Evolutionary conservation across 2,329 filamentous ascomycete genomes (phyloP).

Genomic region (Pseudocercospora crystallina): DNA sequence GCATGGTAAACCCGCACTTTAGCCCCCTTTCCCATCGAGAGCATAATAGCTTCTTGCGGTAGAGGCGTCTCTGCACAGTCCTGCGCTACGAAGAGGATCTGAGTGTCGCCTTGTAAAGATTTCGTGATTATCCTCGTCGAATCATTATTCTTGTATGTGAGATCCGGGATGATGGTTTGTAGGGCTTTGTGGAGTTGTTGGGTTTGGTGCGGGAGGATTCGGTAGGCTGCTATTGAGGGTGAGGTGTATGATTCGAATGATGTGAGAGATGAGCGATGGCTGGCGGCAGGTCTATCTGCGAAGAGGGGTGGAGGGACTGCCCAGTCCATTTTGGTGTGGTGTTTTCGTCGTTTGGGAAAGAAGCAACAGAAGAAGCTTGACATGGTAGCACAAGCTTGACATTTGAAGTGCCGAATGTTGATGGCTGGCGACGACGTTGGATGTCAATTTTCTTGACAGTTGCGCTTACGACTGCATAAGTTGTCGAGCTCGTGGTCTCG

Average conservation of each 20-base stretch:
- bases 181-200: conserved; percentile 11
- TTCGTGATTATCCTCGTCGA: conserved; percentile 7
- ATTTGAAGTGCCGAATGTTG: too few relatives aligned
- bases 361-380: too few relatives aligned
- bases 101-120: conserved; percentile 10
- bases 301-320: too few relatives aligned
- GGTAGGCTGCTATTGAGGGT: conserved; percentile 8
- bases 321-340: too few relatives aligned
- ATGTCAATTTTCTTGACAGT: too few relatives aligned
- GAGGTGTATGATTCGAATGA: background rate
- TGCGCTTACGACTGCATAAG: too few relatives aligned
- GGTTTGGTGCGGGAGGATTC: conserved; percentile 8
- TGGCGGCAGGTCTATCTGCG: too few relatives aligned
- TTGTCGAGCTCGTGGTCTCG: too few relatives aligned
- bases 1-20: conserved; percentile 11
- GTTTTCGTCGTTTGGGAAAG: too few relatives aligned
- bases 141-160: conserved; percentile 7
- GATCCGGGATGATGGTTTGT: conserved; percentile 1
- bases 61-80: conserved; percentile 9
- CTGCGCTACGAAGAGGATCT: conserved; percentile 10
- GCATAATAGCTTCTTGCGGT: conserved; percentile 11
- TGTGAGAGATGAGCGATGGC: background rate
- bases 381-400: too few relatives aligned
- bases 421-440: too few relatives aligned
- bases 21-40: conserved; percentile 8